phyloP scores from a whole-genome alignment of 2,329 filamentous ascomycete species.

The Pseudogymnoascus sp. region DNA sequence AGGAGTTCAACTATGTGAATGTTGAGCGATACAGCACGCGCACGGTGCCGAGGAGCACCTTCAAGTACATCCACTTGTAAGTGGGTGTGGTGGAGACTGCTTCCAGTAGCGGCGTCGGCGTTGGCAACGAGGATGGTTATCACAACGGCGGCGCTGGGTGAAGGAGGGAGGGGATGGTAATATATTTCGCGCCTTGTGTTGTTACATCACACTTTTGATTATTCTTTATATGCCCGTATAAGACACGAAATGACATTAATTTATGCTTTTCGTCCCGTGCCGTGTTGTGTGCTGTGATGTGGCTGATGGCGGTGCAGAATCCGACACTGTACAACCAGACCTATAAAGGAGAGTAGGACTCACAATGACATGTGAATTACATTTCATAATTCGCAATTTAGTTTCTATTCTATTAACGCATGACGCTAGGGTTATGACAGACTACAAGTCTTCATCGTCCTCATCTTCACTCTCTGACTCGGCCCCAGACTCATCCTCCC shows the following conservation, averaged over 20 bases:
- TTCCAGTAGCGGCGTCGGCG: neutral
- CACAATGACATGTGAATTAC: too few relatives aligned
- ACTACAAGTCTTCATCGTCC: too few relatives aligned
- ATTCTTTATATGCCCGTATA: neutral
- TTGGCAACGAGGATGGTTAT: neutral
- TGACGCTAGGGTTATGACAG: too few relatives aligned
- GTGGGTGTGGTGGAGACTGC: neutral
- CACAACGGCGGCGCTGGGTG: neutral
- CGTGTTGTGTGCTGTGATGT: neutral
- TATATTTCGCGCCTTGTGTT: neutral
- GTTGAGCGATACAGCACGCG: neutral
- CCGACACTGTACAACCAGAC: too few relatives aligned
- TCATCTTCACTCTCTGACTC: too few relatives aligned
- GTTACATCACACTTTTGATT: neutral
- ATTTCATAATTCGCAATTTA: too few relatives aligned
- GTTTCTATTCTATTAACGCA: too few relatives aligned
- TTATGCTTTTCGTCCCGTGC: neutral
- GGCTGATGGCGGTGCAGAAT: neutral
- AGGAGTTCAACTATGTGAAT: neutral
- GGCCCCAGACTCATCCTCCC: too few relatives aligned
- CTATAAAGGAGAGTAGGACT: too few relatives aligned
- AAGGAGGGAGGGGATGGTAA: neutral
- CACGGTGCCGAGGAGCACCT: neutral
- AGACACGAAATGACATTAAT: conserved; percentile 5
- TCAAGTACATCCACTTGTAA: neutral